phyloP scores from a whole-genome alignment of 805 yeast genomes.

The Lipomyces sp. region DNA sequence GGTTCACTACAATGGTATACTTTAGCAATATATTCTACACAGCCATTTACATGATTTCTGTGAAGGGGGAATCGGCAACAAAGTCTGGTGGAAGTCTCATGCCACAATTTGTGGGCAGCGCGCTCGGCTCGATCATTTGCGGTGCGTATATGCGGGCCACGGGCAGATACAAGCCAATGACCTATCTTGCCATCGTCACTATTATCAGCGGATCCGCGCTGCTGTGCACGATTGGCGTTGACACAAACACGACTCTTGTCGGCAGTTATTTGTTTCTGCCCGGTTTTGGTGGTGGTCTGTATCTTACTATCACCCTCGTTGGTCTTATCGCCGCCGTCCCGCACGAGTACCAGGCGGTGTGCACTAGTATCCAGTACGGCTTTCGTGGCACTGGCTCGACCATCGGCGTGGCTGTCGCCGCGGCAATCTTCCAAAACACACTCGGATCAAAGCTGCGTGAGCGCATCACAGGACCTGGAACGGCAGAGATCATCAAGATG shows the following conservation, averaged over 20 bases:
- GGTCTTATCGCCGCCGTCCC: conserved; percentile 77
- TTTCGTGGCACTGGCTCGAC: conserved; percentile 83
- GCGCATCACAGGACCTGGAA: conserved; percentile 25
- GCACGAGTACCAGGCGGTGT: conserved; percentile 68
- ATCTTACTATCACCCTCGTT: conserved; percentile 66
- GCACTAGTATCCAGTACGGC: conserved; percentile 85
- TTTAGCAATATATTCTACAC: conserved; percentile 63
- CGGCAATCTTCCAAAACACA: conserved; percentile 52
- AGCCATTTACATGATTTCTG: conserved; percentile 64
- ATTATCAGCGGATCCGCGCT: conserved; percentile 48
- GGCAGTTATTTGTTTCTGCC: conserved; percentile 47
- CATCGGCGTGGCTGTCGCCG: conserved; percentile 64
- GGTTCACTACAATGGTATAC: conserved; percentile 67
- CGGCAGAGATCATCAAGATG: conserved; percentile 15
- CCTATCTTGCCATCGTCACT: conserved; percentile 44
- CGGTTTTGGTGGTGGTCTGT: conserved; percentile 63
- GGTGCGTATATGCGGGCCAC: conserved; percentile 66
- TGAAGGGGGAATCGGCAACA: conserved; percentile 50
- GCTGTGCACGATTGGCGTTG: conserved; percentile 33
- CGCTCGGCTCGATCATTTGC: conserved; percentile 61
- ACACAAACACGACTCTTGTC: conserved; percentile 31
- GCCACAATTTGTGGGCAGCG: conserved; percentile 63
- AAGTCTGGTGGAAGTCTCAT: conserved; percentile 52
- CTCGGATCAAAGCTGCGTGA: conserved; percentile 34
- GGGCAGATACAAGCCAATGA: conserved; percentile 57